Conservation (phyloP, 805 yeast genomes). For the Candida sanyiensis region DNA sequence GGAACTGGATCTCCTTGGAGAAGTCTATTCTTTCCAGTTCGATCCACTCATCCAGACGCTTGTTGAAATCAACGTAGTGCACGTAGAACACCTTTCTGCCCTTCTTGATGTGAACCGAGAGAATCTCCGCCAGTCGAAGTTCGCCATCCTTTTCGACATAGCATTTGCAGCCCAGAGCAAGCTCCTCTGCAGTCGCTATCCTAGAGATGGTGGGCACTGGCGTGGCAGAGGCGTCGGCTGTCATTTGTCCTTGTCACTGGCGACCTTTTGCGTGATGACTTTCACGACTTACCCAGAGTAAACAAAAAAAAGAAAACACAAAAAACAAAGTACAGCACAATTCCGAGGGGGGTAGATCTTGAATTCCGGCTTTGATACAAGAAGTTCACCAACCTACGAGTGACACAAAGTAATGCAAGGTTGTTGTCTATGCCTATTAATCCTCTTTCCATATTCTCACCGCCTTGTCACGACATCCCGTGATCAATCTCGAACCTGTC, state of each 20-base stretch:
- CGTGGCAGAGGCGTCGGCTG: background rate
- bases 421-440: background rate
- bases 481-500: slow-evolving; percentile 73
- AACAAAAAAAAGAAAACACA: no score
- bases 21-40: slow-evolving; percentile 65
- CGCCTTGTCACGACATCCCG: slow-evolving; percentile 89
- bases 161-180: slow-evolving; percentile 74
- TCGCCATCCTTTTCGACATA: slow-evolving; percentile 78
- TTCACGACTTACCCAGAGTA: no score
- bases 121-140: slow-evolving; percentile 75
- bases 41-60: slow-evolving; percentile 96
- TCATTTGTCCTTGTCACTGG: background rate
- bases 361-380: no score
- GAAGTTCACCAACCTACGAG: background rate
- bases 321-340: no score
- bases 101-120: slow-evolving; percentile 69
- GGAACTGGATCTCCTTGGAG: slow-evolving; percentile 62
- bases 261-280: no score
- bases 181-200: slow-evolving; percentile 38
- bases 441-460: slow-evolving; percentile 66
- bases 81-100: slow-evolving; percentile 82
- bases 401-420: background rate
- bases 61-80: slow-evolving; percentile 91
- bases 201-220: slow-evolving; percentile 12
- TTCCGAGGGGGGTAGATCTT: background rate